Conservation (phyloP, 176 grass and related monocot species). For the Triticum turgidum region DNA sequence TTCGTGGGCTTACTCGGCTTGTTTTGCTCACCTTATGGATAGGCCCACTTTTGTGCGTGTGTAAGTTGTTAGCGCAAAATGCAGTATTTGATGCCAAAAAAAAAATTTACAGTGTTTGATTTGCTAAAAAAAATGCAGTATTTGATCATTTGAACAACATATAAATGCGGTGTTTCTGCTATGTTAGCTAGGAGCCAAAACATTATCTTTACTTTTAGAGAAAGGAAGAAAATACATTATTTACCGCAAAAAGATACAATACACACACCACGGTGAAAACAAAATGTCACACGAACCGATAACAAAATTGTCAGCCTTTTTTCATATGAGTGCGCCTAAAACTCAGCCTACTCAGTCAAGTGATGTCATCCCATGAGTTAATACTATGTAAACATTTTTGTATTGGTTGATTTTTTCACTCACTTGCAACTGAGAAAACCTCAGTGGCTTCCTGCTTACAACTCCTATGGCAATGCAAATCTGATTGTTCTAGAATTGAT, state of each 20-base stretch:
- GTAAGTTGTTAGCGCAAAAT: background rate
- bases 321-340: background rate
- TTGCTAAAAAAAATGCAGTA: background rate
- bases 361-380: no score
- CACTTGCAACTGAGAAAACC: no score
- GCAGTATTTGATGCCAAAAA: background rate
- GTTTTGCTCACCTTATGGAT: background rate
- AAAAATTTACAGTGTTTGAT: background rate
- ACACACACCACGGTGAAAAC: background rate
- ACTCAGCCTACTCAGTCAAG: no score
- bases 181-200: background rate
- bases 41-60: background rate
- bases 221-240: background rate
- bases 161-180: background rate
- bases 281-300: background rate
- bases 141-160: background rate
- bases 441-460: no score
- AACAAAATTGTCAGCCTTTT: background rate
- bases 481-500: no score
- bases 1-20: background rate
- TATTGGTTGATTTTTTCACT: no score
- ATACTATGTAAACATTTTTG: no score
- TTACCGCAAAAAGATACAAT: background rate
- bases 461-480: no score
- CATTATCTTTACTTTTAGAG: background rate